These are phyloP conservation scores for Lentinula detonsa DNA, from an alignment of 768 basidiomycete genomes.

Conservation along the genomic window DNA sequence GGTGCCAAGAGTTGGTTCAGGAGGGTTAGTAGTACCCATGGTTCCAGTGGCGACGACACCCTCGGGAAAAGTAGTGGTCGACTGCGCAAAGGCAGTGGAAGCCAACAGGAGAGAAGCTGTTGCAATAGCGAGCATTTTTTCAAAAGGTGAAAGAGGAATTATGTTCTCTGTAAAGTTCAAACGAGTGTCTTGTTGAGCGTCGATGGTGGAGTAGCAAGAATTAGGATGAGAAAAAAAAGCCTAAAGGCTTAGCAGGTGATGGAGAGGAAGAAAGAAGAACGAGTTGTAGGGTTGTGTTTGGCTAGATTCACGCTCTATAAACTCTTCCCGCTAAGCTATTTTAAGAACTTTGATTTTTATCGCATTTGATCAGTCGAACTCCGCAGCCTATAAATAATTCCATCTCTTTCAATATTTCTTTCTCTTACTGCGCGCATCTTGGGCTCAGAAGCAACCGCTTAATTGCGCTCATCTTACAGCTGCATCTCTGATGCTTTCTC, in stretches of 20 bases:
- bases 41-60: constrained; percentile 39
- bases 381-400: not conserved
- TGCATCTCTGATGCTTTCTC: no score
- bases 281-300: not conserved
- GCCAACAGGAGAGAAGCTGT: constrained; percentile 8
- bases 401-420: no score
- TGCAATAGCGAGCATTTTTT: not conserved
- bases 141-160: not conserved
- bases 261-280: not conserved
- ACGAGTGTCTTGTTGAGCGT: not conserved
- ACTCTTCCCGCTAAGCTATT: not conserved
- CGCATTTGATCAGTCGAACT: not conserved
- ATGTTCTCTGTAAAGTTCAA: not conserved
- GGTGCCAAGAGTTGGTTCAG: constrained; percentile 30
- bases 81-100: constrained; percentile 8
- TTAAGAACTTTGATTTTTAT: not conserved
- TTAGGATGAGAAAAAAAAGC: not conserved
- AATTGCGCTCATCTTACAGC: no score
- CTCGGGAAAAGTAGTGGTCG: constrained; percentile 17
- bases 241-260: not conserved
- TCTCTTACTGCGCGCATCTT: no score
- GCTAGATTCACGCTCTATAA: not conserved
- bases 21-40: constrained; percentile 33
- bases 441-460: no score
- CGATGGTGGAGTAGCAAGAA: not conserved